These are phyloP conservation scores for Geotrichum histeridarum DNA, from an alignment of 1,139 yeast species.

Conservation along the genomic window DNA sequence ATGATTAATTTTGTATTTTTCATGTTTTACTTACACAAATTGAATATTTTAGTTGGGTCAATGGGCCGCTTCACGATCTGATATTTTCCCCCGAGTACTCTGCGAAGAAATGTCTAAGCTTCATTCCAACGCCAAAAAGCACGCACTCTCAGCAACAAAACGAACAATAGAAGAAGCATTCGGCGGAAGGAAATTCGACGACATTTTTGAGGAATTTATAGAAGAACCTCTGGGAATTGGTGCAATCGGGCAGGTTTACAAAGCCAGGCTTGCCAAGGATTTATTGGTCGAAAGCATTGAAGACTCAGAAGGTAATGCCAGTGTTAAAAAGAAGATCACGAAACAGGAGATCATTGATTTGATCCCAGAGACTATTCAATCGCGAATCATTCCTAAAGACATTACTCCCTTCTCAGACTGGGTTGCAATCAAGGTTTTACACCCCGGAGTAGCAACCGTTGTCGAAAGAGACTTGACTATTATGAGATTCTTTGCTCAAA, in stretches of 20 bases:
- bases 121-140: conserved; percentile 81
- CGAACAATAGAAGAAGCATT: conserved; percentile 57
- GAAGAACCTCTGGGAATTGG: conserved; percentile 86
- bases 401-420: conserved; percentile 44
- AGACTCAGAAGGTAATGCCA: neutral
- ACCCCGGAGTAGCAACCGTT: conserved; percentile 71
- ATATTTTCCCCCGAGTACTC: conserved; percentile 73
- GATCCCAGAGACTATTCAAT: conserved; percentile 15
- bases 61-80: conserved; percentile 99
- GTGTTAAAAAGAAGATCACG: neutral
- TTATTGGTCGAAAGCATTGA: neutral
- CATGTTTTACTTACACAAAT: neutral
- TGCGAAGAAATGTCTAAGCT: conserved; percentile 72
- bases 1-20: neutral
- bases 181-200: conserved; percentile 55
- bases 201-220: conserved; percentile 74
- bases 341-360: conserved; percentile 1
- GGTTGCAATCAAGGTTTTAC: conserved; percentile 89
- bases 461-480: conserved; percentile 78
- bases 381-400: conserved; percentile 18
- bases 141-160: conserved; percentile 59
- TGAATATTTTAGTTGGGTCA: conserved; percentile 61
- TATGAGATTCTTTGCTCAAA: conserved; percentile 72
- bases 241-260: conserved; percentile 93
- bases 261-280: conserved; percentile 50